Percentiles rank a stretch among this genome's conserved stretches.
phyloP scores from a whole-genome alignment of 1,284 basidiomycete genomes.

The Grifola frondosa region DNA sequence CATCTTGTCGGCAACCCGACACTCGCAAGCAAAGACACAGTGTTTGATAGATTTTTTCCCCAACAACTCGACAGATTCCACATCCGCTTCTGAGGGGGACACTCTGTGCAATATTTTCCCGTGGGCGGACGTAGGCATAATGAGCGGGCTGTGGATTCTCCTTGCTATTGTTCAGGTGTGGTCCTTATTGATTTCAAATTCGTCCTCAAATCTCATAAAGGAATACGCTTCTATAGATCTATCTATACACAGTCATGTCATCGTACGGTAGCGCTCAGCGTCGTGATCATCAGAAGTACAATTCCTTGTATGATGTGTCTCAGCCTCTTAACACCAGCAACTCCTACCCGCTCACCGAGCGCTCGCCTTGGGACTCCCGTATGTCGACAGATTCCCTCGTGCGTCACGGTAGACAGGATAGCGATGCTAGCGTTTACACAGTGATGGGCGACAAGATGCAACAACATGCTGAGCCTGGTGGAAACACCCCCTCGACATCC shows the following conservation, averaged over 20 bases:
- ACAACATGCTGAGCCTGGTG: conserved; percentile 39
- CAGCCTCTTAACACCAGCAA: conserved; percentile 64
- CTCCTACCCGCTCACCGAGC: conserved; percentile 60
- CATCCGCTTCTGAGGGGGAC: conserved; percentile 52
- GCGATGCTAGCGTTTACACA: conserved; percentile 55
- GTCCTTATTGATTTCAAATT: conserved; percentile 1
- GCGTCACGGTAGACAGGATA: conserved; percentile 41
- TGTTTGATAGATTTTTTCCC: conserved; percentile 68
- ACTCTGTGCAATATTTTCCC: conserved; percentile 84
- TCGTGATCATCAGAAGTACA: conserved; percentile 78
- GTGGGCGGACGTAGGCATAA: conserved; percentile 90
- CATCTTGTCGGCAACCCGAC: conserved; percentile 72
- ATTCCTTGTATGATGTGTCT: conserved; percentile 69
- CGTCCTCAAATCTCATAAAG: conserved; percentile 6
- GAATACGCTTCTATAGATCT: conserved; percentile 50
- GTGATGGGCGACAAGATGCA: conserved; percentile 51
- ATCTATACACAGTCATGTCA: conserved; percentile 68
- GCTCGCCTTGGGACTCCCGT: conserved; percentile 71
- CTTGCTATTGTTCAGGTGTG: conserved; percentile 74
- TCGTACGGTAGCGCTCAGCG: conserved; percentile 77
- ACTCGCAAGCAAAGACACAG: conserved; percentile 63
- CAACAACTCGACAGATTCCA: conserved; percentile 31
- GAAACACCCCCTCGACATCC: conserved; percentile 33
- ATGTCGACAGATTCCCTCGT: conserved; percentile 46
- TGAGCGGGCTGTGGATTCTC: conserved; percentile 82